Percentiles rank a stretch among this genome's conserved stretches.
Conservation (phyloP, 345 rosid species). For the Carallia brachiata region DNA sequence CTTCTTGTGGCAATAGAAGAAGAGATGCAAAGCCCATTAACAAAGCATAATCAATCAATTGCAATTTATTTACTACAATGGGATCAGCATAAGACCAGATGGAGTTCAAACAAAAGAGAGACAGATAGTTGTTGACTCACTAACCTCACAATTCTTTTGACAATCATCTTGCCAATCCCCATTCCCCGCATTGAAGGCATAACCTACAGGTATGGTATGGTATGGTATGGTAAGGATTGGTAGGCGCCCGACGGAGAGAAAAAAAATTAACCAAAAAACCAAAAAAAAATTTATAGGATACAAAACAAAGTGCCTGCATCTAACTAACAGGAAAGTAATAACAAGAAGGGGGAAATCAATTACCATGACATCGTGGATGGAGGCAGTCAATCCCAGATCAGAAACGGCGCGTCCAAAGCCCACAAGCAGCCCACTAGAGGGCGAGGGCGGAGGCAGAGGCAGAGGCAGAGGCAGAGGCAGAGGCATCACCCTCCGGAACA, state of each 20-base stretch:
- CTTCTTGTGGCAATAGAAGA: too few relatives aligned
- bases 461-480: constrained; percentile 18
- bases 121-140: constrained; percentile 4
- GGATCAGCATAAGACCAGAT: too few relatives aligned
- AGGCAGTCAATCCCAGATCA: constrained; percentile 77
- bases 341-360: background rate
- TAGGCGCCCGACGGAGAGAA: background rate
- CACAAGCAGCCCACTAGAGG: constrained; percentile 55
- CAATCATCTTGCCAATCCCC: constrained; percentile 82
- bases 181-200: constrained; percentile 58
- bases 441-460: constrained; percentile 16
- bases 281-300: background rate
- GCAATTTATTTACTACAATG: too few relatives aligned
- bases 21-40: too few relatives aligned
- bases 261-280: background rate
- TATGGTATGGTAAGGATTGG: background rate
- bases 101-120: too few relatives aligned
- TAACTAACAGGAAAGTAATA: background rate
- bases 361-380: constrained; percentile 81
- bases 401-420: constrained; percentile 90
- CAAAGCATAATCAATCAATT: too few relatives aligned
- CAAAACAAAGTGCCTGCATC: background rate
- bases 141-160: constrained; percentile 68
- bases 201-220: constrained; percentile 43
- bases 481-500: constrained; percentile 43